Evolutionary conservation across 164 flowering plant genomes (phyloP).

Genomic region (Tetracentron sinense): DNA sequence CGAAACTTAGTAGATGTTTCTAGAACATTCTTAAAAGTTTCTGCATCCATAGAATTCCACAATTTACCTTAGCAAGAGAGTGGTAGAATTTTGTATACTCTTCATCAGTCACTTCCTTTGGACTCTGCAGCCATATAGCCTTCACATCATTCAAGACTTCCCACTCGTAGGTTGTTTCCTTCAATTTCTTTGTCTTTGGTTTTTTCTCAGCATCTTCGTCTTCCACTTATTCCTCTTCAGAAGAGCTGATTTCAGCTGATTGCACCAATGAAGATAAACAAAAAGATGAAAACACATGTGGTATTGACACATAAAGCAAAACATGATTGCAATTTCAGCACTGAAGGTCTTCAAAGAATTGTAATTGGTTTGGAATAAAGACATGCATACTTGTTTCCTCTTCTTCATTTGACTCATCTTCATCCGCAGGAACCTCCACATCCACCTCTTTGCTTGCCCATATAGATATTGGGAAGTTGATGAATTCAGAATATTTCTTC

Average conservation of each 20-base stretch:
- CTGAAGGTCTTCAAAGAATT: neutral
- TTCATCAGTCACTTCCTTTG: constrained; percentile 96
- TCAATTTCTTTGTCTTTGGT: constrained; percentile 78
- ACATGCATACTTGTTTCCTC: constrained; percentile 56
- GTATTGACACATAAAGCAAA: neutral
- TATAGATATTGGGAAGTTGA: constrained; percentile 85
- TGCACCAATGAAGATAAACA: constrained; percentile 2
- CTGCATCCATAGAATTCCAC: neutral
- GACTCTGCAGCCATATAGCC: constrained; percentile 90
- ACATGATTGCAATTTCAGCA: neutral
- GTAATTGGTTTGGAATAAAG: neutral
- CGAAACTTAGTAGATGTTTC: neutral
- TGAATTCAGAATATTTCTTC: constrained; percentile 91
- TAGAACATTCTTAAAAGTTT: neutral
- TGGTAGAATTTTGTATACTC: constrained; percentile 90
- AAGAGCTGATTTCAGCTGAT: constrained; percentile 59
- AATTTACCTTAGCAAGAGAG: constrained; percentile 78
- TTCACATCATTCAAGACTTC: constrained; percentile 92
- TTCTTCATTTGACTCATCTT: constrained; percentile 79
- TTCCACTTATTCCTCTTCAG: constrained; percentile 66
- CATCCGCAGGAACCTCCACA: constrained; percentile 91
- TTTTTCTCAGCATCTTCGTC: constrained; percentile 83
- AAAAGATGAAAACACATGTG: neutral
- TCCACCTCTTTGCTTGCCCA: constrained; percentile 95
- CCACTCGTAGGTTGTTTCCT: constrained; percentile 89